Evolutionary conservation across 306 rosid genomes (phyloP).

Genomic region (Corylus americana): DNA sequence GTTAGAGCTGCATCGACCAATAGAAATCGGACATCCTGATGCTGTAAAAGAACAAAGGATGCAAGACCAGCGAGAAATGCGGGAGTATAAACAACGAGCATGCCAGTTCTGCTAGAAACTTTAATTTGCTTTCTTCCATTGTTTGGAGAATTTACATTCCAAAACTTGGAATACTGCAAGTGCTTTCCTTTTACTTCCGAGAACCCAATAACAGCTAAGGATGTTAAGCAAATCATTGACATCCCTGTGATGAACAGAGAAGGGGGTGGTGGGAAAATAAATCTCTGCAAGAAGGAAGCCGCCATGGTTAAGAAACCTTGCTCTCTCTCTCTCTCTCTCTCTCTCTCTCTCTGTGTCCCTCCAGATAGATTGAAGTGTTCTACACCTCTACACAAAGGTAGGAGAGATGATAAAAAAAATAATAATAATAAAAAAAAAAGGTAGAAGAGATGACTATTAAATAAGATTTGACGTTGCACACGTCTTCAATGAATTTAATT

Average conservation of each 20-base stretch:
- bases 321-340: too few relatives aligned
- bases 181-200: slow-evolving; percentile 59
- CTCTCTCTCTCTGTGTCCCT: too few relatives aligned
- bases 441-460: too few relatives aligned
- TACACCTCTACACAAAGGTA: too few relatives aligned
- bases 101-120: slow-evolving; percentile 53
- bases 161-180: slow-evolving; percentile 71
- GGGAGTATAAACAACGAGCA: slow-evolving; percentile 64
- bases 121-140: slow-evolving; percentile 10
- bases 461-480: too few relatives aligned
- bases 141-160: slow-evolving; percentile 16
- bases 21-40: slow-evolving; percentile 32
- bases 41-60: slow-evolving; percentile 46
- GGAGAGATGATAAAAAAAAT: too few relatives aligned
- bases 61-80: slow-evolving; percentile 56
- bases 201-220: slow-evolving; percentile 35
- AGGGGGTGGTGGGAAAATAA: slow-evolving; percentile 55
- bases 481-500: too few relatives aligned
- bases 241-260: slow-evolving; percentile 46
- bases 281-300: slow-evolving; percentile 9
- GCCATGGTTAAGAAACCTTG: slow-evolving; percentile 7
- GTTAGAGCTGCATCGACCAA: slow-evolving; percentile 56
- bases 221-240: slow-evolving; percentile 42
- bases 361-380: too few relatives aligned
- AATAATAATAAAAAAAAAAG: too few relatives aligned